These are phyloP conservation scores for Volutella citrinella DNA, from an alignment of 2,329 filamentous ascomycete genomes.

Conservation along the genomic window DNA sequence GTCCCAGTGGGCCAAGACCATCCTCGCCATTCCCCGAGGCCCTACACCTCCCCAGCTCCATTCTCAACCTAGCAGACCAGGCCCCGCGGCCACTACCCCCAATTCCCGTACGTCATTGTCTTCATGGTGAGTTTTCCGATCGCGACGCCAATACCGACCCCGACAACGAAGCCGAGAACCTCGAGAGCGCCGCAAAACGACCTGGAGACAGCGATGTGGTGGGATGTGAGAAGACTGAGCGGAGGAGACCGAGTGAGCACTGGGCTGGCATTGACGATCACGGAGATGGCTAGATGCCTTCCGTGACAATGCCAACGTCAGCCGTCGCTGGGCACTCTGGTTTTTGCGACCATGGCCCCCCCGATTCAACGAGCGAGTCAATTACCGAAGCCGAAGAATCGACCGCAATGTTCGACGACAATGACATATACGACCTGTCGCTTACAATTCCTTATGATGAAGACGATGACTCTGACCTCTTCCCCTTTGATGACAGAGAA, in stretches of 20 bases:
- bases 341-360: slow-evolving; percentile 5
- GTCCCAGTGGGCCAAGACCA: slow-evolving; percentile 21
- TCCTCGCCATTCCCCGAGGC: slow-evolving; percentile 41
- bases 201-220: not conserved
- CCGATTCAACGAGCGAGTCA: slow-evolving; percentile 11
- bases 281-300: slow-evolving; percentile 20
- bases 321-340: not conserved
- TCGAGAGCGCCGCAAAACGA: slow-evolving; percentile 9
- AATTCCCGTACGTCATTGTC: slow-evolving; percentile 40
- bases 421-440: slow-evolving; percentile 26
- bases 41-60: slow-evolving; percentile 28
- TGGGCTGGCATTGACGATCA: too few species aligned
- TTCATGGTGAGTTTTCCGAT: slow-evolving; percentile 45
- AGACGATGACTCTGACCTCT: slow-evolving; percentile 63
- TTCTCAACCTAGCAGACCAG: slow-evolving; percentile 17
- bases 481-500: slow-evolving; percentile 53
- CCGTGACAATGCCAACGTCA: slow-evolving; percentile 6
- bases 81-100: slow-evolving; percentile 14
- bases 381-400: slow-evolving; percentile 27
- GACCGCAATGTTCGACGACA: slow-evolving; percentile 16
- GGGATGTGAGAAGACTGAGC: slow-evolving; percentile 3
- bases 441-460: slow-evolving; percentile 48
- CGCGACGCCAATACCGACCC: slow-evolving; percentile 13
- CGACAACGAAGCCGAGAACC: slow-evolving; percentile 7
- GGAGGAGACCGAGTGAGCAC: too few species aligned